These are phyloP conservation scores for Thermochaetoides thermophila DNA, from an alignment of 495 filamentous ascomycete species.

Conservation along the genomic window DNA sequence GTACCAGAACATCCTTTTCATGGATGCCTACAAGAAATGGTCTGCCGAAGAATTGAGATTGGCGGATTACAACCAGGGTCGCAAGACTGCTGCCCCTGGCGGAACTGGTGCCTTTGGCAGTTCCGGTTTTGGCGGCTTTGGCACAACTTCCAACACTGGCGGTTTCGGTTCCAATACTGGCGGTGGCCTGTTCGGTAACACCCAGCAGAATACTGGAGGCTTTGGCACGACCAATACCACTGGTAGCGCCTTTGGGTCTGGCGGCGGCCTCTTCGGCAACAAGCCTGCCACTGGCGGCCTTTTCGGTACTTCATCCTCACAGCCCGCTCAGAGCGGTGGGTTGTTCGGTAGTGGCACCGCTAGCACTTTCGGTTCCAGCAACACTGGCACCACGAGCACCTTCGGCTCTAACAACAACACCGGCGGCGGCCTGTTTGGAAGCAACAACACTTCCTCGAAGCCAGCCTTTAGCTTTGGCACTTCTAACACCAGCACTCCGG, in stretches of 20 bases:
- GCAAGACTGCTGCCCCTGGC: conserved; percentile 63
- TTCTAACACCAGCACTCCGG: conserved; percentile 5
- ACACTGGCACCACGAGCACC: conserved; percentile 10
- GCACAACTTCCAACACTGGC: conserved; percentile 26
- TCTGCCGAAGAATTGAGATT: conserved; percentile 83
- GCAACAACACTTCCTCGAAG: conserved; percentile 18
- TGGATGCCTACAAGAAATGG: conserved; percentile 73
- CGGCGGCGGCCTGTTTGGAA: conserved; percentile 24
- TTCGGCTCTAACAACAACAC: conserved; percentile 27
- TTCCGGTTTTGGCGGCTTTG: conserved; percentile 43
- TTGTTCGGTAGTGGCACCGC: conserved; percentile 8
- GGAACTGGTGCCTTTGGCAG: conserved; percentile 73
- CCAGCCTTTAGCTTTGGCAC: conserved; percentile 20
- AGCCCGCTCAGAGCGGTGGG: conserved; percentile 11
- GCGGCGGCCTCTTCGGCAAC: conserved; percentile 35
- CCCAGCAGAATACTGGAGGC: conserved; percentile 17
- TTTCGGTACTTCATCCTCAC: conserved; percentile 16
- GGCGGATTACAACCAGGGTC: conserved; percentile 78
- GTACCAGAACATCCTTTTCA: conserved; percentile 80
- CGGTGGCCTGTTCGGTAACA: conserved; percentile 32
- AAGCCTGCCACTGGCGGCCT: conserved; percentile 23
- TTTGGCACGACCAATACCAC: conserved; percentile 34
- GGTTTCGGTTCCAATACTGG: conserved; percentile 37
- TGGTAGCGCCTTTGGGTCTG: conserved; percentile 28
- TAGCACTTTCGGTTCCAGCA: conserved; percentile 21